Conservation (phyloP, 306 rosid genomes). For the Casuarina equisetifolia region DNA sequence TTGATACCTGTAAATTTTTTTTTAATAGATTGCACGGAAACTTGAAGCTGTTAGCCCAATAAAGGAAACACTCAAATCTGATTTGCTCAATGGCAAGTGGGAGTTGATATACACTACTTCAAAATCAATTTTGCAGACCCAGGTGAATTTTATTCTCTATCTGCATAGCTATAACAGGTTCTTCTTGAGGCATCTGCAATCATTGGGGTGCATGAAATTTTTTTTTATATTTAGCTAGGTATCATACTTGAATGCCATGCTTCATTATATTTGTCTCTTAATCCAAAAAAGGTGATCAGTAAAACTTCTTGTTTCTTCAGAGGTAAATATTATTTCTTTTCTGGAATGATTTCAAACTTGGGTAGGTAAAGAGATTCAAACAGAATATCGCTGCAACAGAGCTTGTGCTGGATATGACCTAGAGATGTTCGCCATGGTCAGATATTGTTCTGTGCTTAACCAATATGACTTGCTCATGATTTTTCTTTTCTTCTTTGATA, state of each 20-base stretch:
- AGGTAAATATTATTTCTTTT: neutral
- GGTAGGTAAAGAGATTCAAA: neutral
- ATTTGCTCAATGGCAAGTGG: slow-evolving; percentile 83
- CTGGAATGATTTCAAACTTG: neutral
- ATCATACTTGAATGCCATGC: neutral
- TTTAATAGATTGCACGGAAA: slow-evolving; percentile 78
- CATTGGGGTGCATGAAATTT: neutral
- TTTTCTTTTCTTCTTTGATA: neutral
- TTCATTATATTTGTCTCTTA: neutral
- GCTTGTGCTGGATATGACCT: neutral
- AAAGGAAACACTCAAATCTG: slow-evolving; percentile 78
- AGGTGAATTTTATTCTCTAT: slow-evolving; percentile 35
- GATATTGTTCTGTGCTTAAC: neutral
- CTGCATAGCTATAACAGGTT: neutral
- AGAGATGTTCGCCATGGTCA: neutral
- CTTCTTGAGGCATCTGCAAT: neutral
- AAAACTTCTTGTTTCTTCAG: neutral
- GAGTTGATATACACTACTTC: slow-evolving; percentile 96
- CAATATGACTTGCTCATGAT: neutral
- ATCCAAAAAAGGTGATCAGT: neutral
- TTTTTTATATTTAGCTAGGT: neutral
- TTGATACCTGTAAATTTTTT: slow-evolving; percentile 41
- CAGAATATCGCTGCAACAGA: neutral
- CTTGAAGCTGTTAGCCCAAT: slow-evolving; percentile 81
- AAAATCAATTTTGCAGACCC: slow-evolving; percentile 64